These are phyloP conservation scores for Kappamyces sp. DNA, from an alignment of 192 early-diverging fungal species.

Conservation along the genomic window DNA sequence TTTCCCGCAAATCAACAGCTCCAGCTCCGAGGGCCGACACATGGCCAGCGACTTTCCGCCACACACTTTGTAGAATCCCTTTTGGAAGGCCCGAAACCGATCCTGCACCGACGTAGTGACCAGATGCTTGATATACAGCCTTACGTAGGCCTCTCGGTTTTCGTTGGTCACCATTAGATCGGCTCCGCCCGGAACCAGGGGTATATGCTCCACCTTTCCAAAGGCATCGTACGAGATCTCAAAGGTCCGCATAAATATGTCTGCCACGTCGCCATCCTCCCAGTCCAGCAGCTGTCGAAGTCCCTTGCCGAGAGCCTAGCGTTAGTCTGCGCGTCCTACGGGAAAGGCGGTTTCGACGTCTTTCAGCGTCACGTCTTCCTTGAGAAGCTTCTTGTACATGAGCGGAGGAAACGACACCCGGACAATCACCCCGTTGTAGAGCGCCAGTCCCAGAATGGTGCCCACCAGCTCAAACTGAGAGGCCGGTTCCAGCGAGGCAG, in stretches of 20 bases:
- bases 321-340: constrained; percentile 25
- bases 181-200: constrained; percentile 38
- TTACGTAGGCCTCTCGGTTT: constrained; percentile 45
- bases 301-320: constrained; percentile 63
- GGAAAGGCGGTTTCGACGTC: constrained; percentile 57
- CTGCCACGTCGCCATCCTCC: constrained; percentile 66
- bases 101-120: constrained; percentile 26
- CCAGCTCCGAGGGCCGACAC: constrained; percentile 66
- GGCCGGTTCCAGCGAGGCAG: constrained; percentile 48
- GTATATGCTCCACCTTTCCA: constrained; percentile 40
- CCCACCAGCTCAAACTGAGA: constrained; percentile 78
- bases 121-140: constrained; percentile 45
- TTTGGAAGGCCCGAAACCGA: constrained; percentile 43
- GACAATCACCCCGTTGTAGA: constrained; percentile 81
- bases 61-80: constrained; percentile 47
- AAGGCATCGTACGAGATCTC: constrained; percentile 67
- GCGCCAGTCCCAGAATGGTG: constrained; percentile 81
- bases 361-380: constrained; percentile 39
- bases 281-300: constrained; percentile 74
- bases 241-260: constrained; percentile 77
- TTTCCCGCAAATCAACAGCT: constrained; percentile 64
- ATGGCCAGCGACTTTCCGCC: constrained; percentile 48
- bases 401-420: constrained; percentile 66
- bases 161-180: constrained; percentile 47
- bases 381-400: constrained; percentile 66